Evolutionary conservation across 2,329 filamentous ascomycete species (phyloP).

Genomic region (Nigrograna mackinnonii): DNA sequence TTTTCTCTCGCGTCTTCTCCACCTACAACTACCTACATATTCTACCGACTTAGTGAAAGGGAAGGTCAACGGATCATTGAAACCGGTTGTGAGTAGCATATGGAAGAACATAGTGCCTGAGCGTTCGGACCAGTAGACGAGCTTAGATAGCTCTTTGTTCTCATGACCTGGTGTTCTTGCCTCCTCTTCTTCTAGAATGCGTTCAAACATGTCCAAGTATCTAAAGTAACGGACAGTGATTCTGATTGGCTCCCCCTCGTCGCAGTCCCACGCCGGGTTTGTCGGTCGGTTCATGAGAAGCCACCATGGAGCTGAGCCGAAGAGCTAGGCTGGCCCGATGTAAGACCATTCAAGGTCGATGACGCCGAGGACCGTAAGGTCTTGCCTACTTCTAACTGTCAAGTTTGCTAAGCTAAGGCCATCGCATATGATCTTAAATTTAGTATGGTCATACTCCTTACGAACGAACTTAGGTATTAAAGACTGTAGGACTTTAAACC

Average conservation of each 20-base stretch:
- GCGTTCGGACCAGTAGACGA: conserved; percentile 36
- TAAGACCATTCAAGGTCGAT: conserved; percentile 38
- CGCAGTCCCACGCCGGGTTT: conserved; percentile 29
- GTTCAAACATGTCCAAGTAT: conserved; percentile 33
- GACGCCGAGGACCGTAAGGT: conserved; percentile 7
- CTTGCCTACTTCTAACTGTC: conserved; percentile 36
- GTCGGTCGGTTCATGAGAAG: conserved; percentile 28
- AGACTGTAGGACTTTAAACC: conserved; percentile 26
- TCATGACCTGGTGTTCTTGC: conserved; percentile 23
- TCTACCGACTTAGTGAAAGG: conserved; percentile 28
- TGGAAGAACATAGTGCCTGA: conserved; percentile 39
- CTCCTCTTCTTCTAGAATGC: conserved; percentile 37
- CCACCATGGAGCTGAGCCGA: conserved; percentile 41
- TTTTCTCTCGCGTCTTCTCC: conserved; percentile 20
- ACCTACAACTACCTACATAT: conserved; percentile 13
- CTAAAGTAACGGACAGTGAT: conserved; percentile 28
- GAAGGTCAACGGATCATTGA: conserved; percentile 34
- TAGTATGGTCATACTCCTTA: conserved; percentile 19
- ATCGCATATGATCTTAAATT: conserved; percentile 11
- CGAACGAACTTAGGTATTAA: conserved; percentile 15
- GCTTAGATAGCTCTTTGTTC: conserved; percentile 31
- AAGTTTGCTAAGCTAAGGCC: conserved; percentile 28
- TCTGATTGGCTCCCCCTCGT: conserved; percentile 20
- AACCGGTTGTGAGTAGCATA: conserved; percentile 26
- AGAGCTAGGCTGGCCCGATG: conserved; percentile 40